Evolutionary conservation across 2,329 filamentous ascomycete genomes (phyloP).

Genomic region (Penicillium olsonii): DNA sequence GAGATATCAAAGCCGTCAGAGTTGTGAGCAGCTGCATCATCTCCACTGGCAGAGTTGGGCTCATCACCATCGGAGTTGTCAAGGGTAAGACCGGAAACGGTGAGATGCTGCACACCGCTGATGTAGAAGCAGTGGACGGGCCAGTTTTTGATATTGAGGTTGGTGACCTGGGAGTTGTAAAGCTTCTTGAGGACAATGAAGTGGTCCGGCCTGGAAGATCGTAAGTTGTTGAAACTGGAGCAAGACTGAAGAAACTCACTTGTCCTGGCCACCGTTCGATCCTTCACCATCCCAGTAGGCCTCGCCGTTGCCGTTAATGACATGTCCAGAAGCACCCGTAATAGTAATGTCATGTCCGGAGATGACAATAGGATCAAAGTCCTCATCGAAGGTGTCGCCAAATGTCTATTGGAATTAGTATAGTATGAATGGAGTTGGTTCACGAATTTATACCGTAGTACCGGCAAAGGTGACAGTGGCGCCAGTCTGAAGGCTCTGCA

Average conservation of each 20-base stretch:
- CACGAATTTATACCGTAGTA: conserved; percentile 26
- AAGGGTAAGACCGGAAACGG: conserved; percentile 40
- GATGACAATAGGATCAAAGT: conserved; percentile 42
- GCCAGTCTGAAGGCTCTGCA: conserved; percentile 43
- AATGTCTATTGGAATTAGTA: conserved; percentile 28
- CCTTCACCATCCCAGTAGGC: conserved; percentile 51
- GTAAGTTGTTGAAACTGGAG: conserved; percentile 17
- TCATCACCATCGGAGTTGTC: conserved; percentile 44
- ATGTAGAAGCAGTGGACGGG: conserved; percentile 45
- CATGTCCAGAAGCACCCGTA: conserved; percentile 36
- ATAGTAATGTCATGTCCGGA: conserved; percentile 45
- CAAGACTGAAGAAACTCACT: conserved; percentile 23
- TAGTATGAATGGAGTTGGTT: not conserved
- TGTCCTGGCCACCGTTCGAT: conserved; percentile 46
- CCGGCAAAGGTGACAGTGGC: conserved; percentile 47
- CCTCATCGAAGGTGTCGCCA: conserved; percentile 38
- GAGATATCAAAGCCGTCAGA: conserved; percentile 55
- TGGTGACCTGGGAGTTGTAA: conserved; percentile 39
- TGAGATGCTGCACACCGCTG: conserved; percentile 33
- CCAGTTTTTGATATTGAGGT: conserved; percentile 45
- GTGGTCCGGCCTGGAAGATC: conserved; percentile 30
- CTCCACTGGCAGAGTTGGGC: conserved; percentile 45
- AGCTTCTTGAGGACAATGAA: conserved; percentile 39
- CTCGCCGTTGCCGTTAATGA: conserved; percentile 43
- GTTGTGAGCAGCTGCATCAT: conserved; percentile 51